Base-by-base conservation (phyloP, 164 flowering plant species). In the Platanus orientalis region DNA sequence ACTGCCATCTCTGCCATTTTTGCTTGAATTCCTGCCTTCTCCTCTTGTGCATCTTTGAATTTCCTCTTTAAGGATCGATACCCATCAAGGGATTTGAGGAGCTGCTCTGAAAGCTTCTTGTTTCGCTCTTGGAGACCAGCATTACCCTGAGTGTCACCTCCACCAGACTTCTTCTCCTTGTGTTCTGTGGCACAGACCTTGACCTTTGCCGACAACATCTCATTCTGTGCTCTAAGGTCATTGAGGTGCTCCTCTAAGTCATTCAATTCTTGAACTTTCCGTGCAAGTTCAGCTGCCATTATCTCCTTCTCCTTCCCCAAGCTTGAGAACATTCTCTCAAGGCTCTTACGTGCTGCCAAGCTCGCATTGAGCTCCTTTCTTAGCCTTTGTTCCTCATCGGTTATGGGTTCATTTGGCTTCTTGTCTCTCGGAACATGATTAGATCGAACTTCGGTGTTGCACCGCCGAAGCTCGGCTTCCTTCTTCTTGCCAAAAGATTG, bases 261-360 rank as follows among this genome's bases (percentile, higher is more conserved):
- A 23, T 34, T 66, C 72, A 83, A 19, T 57, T 88, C 85, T 0
- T 83, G 88, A 17, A 67, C 88, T 62, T 84, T 90, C 32, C 76
- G 74, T 0, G 97, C 74, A 2, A 90, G 81, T 70, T 93, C 98
- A 0, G 74, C 39, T 0, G 88, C 85, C 80, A 93, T 93, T 20
- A 93, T 88, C 69, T 83, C 85, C 72, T 88, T 93, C 70, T 93
- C 98, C 57, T 87, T 90, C 29, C 97, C 97, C 64, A 93, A 57
- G 71, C 92, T 82, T 6, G 90, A 81, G 72, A 96, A 90, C 94
- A 93, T 82, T 19, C 73, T 71, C 57, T 85, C 87, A 1, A 90
- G 79, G 78, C 89, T 83, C 72, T 87, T 88, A 26, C 84, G 56
- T 0, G 89, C 87, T 0, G 80, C 83, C 29, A 73, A 23, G 79